Evolutionary conservation across 352 stramenopile genomes (phyloP).

Genomic region (Phytophthora hybrid): DNA sequence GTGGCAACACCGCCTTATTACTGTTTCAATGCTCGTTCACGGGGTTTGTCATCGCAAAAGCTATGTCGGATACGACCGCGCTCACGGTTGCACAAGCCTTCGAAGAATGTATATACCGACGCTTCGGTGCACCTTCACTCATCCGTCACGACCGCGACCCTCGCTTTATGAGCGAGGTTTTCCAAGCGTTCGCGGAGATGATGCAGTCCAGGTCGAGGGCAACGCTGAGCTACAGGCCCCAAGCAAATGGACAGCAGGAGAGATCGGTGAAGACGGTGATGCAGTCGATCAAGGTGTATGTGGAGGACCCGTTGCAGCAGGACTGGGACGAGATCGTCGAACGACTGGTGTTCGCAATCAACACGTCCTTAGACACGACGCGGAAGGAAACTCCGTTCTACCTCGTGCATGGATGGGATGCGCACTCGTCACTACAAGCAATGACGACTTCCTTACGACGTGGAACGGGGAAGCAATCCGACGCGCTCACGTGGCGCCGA

Average conservation of each 20-base stretch:
- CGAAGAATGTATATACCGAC: conserved; percentile 16
- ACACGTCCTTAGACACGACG: not conserved
- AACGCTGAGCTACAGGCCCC: conserved; percentile 19
- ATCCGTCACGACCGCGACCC: conserved; percentile 22
- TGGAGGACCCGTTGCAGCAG: conserved; percentile 10
- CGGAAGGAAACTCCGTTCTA: not conserved
- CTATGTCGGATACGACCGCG: conserved; percentile 12
- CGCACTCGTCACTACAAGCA: not conserved
- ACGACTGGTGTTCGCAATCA: not conserved
- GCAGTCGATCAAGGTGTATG: conserved; percentile 6
- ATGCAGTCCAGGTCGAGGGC: conserved; percentile 3
- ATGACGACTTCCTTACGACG: not conserved
- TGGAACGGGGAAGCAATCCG: not conserved
- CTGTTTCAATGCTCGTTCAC: conserved; percentile 23
- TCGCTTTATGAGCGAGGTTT: conserved; percentile 26
- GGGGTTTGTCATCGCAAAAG: conserved; percentile 15
- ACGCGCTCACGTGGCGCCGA: not conserved
- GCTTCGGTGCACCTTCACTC: conserved; percentile 12
- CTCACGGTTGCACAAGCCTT: conserved; percentile 19
- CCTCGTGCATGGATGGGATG: not conserved
- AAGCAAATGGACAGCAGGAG: conserved; percentile 25
- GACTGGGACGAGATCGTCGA: conserved; percentile 21
- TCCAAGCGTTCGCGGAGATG: conserved; percentile 18
- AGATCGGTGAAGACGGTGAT: conserved; percentile 16
- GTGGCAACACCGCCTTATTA: conserved; percentile 13